phyloP scores from a whole-genome alignment of 352 stramenopile species.

The Blastocystis sp. region DNA sequence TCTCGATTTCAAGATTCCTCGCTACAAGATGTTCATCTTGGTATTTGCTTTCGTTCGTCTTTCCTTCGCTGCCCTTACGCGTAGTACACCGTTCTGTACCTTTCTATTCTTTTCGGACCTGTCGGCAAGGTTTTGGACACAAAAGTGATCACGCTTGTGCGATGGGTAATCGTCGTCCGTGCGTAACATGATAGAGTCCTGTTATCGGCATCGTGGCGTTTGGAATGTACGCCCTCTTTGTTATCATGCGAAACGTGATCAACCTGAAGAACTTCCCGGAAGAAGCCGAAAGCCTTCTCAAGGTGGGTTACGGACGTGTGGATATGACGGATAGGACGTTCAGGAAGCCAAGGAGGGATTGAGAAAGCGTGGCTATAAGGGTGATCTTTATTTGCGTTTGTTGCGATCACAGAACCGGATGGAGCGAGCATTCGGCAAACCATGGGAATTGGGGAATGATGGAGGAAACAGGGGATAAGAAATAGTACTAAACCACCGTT shows the following conservation, averaged over 20 bases:
- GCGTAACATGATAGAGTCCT: neutral
- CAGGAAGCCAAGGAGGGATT: conserved; percentile 45
- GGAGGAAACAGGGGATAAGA: neutral
- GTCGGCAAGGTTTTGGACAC: neutral
- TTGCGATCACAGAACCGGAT: too few species aligned
- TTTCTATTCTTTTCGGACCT: neutral
- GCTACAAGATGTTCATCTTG: neutral
- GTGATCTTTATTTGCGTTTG: conserved; percentile 38
- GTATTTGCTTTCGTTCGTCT: neutral
- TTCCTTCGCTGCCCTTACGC: neutral
- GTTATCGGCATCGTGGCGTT: conserved; percentile 14
- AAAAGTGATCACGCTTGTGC: neutral
- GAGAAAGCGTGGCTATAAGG: conserved; percentile 52
- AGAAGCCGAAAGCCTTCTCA: conserved; percentile 56
- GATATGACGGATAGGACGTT: conserved; percentile 37
- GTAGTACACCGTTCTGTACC: neutral
- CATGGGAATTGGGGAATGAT: neutral
- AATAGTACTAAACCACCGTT: conserved; percentile 42
- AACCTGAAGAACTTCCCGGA: conserved; percentile 59
- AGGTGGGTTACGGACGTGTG: neutral
- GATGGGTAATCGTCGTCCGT: neutral
- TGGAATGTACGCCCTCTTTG: conserved; percentile 15
- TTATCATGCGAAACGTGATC: conserved; percentile 53
- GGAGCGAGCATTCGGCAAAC: too few species aligned
- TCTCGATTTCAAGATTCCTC: neutral